phyloP scores from a whole-genome alignment of 2,329 filamentous ascomycete species.

The Didymella glomerata region DNA sequence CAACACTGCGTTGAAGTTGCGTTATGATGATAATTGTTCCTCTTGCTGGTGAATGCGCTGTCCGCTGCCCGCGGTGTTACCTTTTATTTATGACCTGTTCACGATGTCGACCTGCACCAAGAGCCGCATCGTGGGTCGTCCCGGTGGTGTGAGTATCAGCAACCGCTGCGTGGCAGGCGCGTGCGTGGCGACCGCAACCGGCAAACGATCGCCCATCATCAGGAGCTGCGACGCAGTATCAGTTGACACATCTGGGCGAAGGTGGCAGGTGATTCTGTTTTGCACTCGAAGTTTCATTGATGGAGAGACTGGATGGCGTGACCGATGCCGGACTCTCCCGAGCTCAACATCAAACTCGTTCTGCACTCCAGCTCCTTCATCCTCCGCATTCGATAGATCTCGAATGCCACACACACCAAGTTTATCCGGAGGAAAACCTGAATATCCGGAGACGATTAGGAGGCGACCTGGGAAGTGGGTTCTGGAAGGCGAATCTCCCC shows the following conservation, averaged over 20 bases:
- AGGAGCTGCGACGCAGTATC: slow-evolving; percentile 7
- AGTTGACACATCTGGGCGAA: slow-evolving; percentile 13
- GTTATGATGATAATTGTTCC: slow-evolving; percentile 4
- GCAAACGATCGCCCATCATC: slow-evolving; percentile 10
- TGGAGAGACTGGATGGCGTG: slow-evolving; percentile 17
- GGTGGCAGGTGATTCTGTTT: slow-evolving; percentile 19
- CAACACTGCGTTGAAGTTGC: not conserved
- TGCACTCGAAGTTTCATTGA: slow-evolving; percentile 9
- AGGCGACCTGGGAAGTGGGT: slow-evolving; percentile 24
- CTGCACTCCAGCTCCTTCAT: slow-evolving; percentile 13
- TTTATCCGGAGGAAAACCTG: slow-evolving; percentile 22
- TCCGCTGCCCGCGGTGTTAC: not conserved
- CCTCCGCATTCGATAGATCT: slow-evolving; percentile 22
- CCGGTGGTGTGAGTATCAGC: slow-evolving; percentile 21
- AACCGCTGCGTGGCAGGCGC: slow-evolving; percentile 1
- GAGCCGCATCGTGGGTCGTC: not conserved
- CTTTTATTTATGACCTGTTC: not conserved
- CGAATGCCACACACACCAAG: slow-evolving; percentile 20
- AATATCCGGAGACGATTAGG: slow-evolving; percentile 20
- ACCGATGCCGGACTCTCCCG: slow-evolving; percentile 22
- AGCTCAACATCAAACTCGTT: slow-evolving; percentile 24
- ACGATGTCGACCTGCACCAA: not conserved
- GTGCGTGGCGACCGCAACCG: slow-evolving; percentile 7
- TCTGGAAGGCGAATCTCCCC: slow-evolving; percentile 26
- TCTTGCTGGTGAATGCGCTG: not conserved